A percentile compares a stretch with the other conserved stretches of the same genome.
Conservation (phyloP, 2,329 filamentous ascomycete species). For the Clarireedia homoeocarpa region DNA sequence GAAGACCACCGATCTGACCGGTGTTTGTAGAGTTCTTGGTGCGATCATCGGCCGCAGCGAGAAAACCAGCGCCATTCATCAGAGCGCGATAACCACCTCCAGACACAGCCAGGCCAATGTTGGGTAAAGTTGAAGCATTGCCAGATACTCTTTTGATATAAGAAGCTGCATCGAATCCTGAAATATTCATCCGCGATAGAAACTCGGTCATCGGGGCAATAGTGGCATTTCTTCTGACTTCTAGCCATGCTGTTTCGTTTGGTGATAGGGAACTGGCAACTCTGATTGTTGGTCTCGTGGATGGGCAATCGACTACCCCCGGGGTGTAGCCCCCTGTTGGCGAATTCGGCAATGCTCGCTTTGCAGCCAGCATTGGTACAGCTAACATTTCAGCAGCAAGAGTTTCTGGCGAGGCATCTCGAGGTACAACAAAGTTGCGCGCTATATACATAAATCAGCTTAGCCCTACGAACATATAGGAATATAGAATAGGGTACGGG, state of each 20-base stretch:
- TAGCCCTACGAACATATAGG: neutral
- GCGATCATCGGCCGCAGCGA: conserved; percentile 72
- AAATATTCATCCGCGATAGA: conserved; percentile 63
- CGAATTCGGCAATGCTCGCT: conserved; percentile 28
- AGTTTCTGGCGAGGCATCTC: conserved; percentile 20
- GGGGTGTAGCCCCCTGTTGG: conserved; percentile 64
- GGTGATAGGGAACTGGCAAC: conserved; percentile 53
- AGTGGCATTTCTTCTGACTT: conserved; percentile 63
- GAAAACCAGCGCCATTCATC: conserved; percentile 71
- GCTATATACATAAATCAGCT: neutral
- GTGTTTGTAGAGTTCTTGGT: conserved; percentile 51
- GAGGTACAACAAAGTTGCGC: conserved; percentile 8
- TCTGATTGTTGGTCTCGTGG: conserved; percentile 60
- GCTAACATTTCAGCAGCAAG: conserved; percentile 21
- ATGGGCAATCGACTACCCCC: conserved; percentile 58
- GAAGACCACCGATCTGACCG: conserved; percentile 70
- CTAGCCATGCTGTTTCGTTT: conserved; percentile 68
- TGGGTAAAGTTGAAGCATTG: conserved; percentile 52
- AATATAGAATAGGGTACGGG: neutral
- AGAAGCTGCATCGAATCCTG: conserved; percentile 64
- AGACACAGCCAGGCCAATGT: conserved; percentile 69
- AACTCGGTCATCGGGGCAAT: conserved; percentile 68
- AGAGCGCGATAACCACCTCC: conserved; percentile 85
- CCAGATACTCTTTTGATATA: conserved; percentile 58
- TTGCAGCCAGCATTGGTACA: conserved; percentile 13